Base-by-base conservation (phyloP, 352 stramenopile species). In the Globisporangium camurandrum region DNA sequence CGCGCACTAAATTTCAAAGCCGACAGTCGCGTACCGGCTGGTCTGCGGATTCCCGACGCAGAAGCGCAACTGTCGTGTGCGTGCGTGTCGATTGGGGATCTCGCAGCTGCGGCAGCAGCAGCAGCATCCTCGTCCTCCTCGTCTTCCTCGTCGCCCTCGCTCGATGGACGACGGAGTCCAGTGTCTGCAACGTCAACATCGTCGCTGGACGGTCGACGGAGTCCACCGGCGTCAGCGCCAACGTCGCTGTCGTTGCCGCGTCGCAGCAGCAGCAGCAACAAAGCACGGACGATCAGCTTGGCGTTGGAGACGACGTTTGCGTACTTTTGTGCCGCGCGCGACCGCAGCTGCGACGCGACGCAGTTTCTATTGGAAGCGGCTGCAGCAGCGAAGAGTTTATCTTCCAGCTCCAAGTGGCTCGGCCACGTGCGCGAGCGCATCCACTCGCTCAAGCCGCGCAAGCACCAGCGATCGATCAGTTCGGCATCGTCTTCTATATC, bases 1-100 rank as follows among this genome's bases (percentile, higher is more conserved):
- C 61, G 64, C 8, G 73, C 75, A 19, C 88, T 90, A 44, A 90
- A 90, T 43, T 90, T 87, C 53, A 88, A 84, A 58, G 74, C 69
- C 6, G 73, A 87, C 40, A 36, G 56, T 12, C 38, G 69, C 19
- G 56, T 81, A 14, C 23, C 67, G 16, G 68, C 77, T 2, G 73
- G 75, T 26, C 58, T 49, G 22, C 75, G 82, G 49, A 81, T 88
- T 22, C 54, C 65, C 0, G 51, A 46, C 22, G 71, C 67, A 34
- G 75, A 85, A 46, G 71, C 79, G 34, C 75, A 86, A 54, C 61
- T 86, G 0, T 69, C 59, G 23, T 88, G 76, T 51, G 82, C 57
- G 31, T 86, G 75, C 47, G 59, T 89, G 22, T 89, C 75, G 0
- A 75, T 86, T 14, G 77, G 77, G 0, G 63, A 81, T 23, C 57